Evolutionary conservation across 1,284 basidiomycete genomes (phyloP), one percentile per base, ranked within the genome.

Genomic region (Prillingera fragicola): DNA sequence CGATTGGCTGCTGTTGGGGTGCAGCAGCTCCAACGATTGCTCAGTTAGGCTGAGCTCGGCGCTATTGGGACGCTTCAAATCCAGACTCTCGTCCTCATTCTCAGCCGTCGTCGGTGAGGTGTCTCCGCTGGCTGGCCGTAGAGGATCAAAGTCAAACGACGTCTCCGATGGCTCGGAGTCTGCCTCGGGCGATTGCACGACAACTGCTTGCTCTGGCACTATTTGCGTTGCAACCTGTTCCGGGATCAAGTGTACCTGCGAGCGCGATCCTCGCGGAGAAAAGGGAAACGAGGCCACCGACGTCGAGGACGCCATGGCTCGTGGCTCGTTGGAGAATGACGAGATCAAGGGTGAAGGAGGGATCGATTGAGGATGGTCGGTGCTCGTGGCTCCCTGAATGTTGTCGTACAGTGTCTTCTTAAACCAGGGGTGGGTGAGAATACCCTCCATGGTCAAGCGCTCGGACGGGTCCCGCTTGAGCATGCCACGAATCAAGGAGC

Each of bases 371-470:
- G 48, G 27, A 6, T 45, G 51, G 41, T 25, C 50, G 51, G 48
- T 67, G 59, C 45, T 43, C 0, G 47, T 33, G 59, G 60, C 52
- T 4, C 32, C 49, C 12, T 47, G 50, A 58, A 56, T 48, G 63
- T 48, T 62, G 59, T 58, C 73, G 64, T 72, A 54, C 52, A 71
- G 52, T 58, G 54, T 57, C 66, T 67, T 53, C n/a, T 78, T 81
- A 72, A 97, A 98, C 94, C 94, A 99, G 0, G 85, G 73, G 65
- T 96, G 92, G 0, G 79, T 75, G 18, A 98, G 78, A 39, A 98
- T 95, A 56, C 85, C 82, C 19, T 85, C 78, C 54, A 98, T 91
- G 2, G 81, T 78, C 9, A 83, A 75, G 3, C 95, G 83, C 43
- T 83, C 80, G 5, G 77, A 66, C 0, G 87, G 84, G 53, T 95